Evolutionary conservation across 1,284 basidiomycete genomes (phyloP), one percentile per base, ranked within the genome.

Genomic region (Paramarasmius palmivorus): DNA sequence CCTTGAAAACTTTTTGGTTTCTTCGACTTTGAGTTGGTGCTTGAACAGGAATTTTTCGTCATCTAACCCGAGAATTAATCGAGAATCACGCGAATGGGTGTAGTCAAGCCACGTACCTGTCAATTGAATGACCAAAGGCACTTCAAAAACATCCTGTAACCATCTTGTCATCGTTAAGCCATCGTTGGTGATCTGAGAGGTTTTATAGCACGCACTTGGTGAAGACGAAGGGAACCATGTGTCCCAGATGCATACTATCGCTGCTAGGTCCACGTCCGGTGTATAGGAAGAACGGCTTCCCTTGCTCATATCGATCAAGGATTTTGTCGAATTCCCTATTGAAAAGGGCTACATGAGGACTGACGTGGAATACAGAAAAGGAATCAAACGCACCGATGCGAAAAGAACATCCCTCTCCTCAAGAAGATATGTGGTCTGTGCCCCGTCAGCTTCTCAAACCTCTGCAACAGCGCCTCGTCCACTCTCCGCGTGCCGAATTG

Each of bases 21-120:
- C 90, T 61, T 98, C 93, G 41, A 93, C 79, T 67, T 93, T 95
- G 57, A 97, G 83, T 59, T 94, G 87, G 50, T 94, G 90, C 72
- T 98, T 97, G 81, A 99, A 97, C 52, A 99, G 73, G 77, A 99
- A 99, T 73, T 99, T 99, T 71, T 99, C 97, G 70, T 99, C 97
- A 67, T 99, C 97, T 93, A 61, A 26, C 23, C 35, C 22, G 22
- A 40, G 14, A 38, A 26, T 48, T 49, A 49, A 55, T 41, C 25
- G 35, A 49, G 38, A 41, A 34, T 36, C 15, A 25, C 29, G 45
- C 20, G 29, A 39, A 42, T 26, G 22, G 55, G 26, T 32, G 2
- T 7, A 35, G 25, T 34, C 22, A 22, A 15, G 17, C 38, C 32
- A 61, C 74, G 47, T 45, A 83, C 93, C 93, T 47, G 96, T 99